A percentile compares a stretch with the other conserved stretches of the same genome.
These are phyloP conservation scores for Elaeagnus macrophylla DNA, from an alignment of 306 rosid genomes.

Conservation along the genomic window DNA sequence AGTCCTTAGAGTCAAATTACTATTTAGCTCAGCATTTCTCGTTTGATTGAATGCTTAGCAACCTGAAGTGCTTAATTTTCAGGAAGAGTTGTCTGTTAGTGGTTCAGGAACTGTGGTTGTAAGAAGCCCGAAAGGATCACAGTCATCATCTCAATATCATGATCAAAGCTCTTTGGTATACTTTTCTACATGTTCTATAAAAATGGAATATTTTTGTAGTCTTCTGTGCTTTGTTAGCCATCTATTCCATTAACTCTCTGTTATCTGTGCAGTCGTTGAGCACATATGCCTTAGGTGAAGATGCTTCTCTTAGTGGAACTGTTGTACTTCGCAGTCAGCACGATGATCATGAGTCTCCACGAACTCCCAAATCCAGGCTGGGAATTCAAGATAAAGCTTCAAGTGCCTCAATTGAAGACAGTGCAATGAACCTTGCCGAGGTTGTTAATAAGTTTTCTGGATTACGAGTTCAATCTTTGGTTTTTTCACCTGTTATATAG, in stretches of 20 bases:
- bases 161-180: conserved; percentile 56
- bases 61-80: conserved; percentile 30
- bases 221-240: conserved; percentile 14
- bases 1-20: too few species aligned
- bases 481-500: too few species aligned
- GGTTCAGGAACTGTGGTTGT: conserved; percentile 83
- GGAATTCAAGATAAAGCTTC: conserved; percentile 67
- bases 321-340: conserved; percentile 69
- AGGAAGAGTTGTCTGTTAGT: conserved; percentile 70
- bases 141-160: conserved; percentile 33
- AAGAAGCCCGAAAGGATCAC: conserved; percentile 68
- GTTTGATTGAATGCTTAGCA: not conserved
- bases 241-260: conserved; percentile 19
- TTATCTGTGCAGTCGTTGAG: conserved; percentile 52
- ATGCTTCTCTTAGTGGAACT: conserved; percentile 76
- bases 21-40: too few species aligned
- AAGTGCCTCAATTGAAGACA: conserved; percentile 69
- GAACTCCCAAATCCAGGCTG: conserved; percentile 54
- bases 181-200: conserved; percentile 13
- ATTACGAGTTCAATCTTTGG: not conserved
- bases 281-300: conserved; percentile 64
- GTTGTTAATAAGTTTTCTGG: conserved; percentile 29
- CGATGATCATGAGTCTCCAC: conserved; percentile 66
- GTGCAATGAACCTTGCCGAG: conserved; percentile 85
- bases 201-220: not conserved